Evolutionary conservation across 805 yeast genomes (phyloP), one percentile per base, ranked within the genome.

Genomic region (Yarrowia porcina): DNA sequence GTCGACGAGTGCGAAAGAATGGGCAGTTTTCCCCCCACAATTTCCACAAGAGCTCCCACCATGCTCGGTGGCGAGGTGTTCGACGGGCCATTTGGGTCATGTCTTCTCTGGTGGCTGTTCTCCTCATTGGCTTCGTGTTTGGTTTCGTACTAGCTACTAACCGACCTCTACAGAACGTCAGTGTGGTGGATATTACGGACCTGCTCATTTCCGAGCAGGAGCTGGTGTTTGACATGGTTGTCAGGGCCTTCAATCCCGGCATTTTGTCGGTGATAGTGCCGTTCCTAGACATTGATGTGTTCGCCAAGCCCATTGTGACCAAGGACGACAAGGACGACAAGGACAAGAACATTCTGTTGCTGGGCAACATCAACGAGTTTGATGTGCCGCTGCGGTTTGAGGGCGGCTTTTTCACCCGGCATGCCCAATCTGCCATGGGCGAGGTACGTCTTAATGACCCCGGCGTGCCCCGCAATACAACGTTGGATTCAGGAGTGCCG

Each of bases 201-300:
- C 81, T 92, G 1, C 76, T 92, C 12, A 88, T 90, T 2, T 86
- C 94, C 59, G 86, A 86, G 66, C 96, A 91, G 69, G 97, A 90
- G 71, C 76, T 93, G 50, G 82, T 91, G 0, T 90, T 93, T 75
- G 89, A 87, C 71, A 76, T 93, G 68, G 82, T 83, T 2, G 83
- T 90, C 21, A 87, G 84, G 64, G 96, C 96, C 0, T 83, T 86
- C 68, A 93, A 93, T 72, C 97, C 97, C 0, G 97, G 97, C 0
- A 82, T 92, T 74, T 78, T 91, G 67, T 79, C 88, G 2, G 83
- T 91, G 5, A 75, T 77, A 1, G 78, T 92, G 1, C 77, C 78
- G 42, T 83, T 84, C 13, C 86, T 87, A 10, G 93, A 89, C 67
- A 73, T 93, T 42, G 97, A 93, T 72, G 78, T 93, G 2, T 93